Base-by-base conservation (phyloP, 768 basidiomycete species). In the Daedaleopsis sinensis region DNA sequence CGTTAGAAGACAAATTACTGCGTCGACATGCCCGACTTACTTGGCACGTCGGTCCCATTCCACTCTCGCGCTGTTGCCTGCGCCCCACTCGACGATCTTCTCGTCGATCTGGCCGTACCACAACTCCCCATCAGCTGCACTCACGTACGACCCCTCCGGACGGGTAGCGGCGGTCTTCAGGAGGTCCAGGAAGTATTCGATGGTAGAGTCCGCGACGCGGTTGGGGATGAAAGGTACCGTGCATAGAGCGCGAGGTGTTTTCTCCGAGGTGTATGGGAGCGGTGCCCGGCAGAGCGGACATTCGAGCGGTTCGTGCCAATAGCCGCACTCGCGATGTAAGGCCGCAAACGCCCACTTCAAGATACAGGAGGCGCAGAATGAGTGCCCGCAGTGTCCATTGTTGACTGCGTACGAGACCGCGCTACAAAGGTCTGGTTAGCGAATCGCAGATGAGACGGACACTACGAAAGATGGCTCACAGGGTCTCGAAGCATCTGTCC, bases 311-410 rank as follows among this genome's bases (percentile, higher is more conserved):
- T 87, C 83, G 62, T 88, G 88, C 88, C 88, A 90, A 36, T 77
- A 76, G 32, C 87, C 87, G 68, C 89, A 89, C 0, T 76, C 77
- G 50, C 75, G 76, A 72, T 89, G 87, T 32, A 89, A 73, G 51
- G 83, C 82, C 67, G 86, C 85, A 76, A 88, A 89, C 73, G 84
- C 84, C 84, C 86, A 87, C 67, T 83, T 84, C 35, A 89, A 71
- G 62, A 87, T 85, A 72, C 86, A 89, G 51, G 84, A 73, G 35
- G 84, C 82, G 68, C 87, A 89, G 68, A 86, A 90, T 5, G 86
- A 82, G 67, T 90, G 89, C 11, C 89, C 88, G 62, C 88, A 90
- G 43, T 76, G 73, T 15, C 76, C 77, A 18, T 85, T 82, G 58
- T 78, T 81, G 44, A 89, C 73, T 36, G 75, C 74, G 68, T 85